phyloP scores from a whole-genome alignment of 192 early-diverging fungal species.

The Coemansia sp. region DNA sequence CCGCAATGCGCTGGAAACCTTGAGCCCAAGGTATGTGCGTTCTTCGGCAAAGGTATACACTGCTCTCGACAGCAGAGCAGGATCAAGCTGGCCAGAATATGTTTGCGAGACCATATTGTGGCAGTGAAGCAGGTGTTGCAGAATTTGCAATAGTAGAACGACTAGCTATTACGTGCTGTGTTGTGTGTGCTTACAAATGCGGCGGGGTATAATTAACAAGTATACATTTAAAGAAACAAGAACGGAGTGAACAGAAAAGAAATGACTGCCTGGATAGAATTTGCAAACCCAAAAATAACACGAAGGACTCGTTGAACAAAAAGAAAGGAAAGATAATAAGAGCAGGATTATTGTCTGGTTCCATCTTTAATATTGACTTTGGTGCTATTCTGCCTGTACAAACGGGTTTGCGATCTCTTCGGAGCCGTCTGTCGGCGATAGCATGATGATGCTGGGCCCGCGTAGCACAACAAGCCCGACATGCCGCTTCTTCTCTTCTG shows the following conservation, averaged over 20 bases:
- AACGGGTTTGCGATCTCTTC: constrained; percentile 94
- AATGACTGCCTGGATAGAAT: constrained; percentile 2
- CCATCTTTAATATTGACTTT: background rate
- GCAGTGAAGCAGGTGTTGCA: too few species aligned
- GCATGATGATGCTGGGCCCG: constrained; percentile 84
- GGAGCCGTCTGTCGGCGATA: constrained; percentile 88
- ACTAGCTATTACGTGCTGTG: background rate
- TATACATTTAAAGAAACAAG: constrained; percentile 6
- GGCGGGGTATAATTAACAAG: background rate
- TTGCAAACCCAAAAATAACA: background rate
- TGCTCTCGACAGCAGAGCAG: constrained; percentile 24
- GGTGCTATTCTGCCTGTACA: constrained; percentile 45
- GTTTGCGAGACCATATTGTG: constrained; percentile 43
- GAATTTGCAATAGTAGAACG: too few species aligned
- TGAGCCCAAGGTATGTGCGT: constrained; percentile 27
- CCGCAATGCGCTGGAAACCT: constrained; percentile 27
- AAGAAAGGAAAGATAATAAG: background rate
- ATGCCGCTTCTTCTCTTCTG: constrained; percentile 57
- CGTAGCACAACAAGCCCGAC: constrained; percentile 88
- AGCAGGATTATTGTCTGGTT: background rate
- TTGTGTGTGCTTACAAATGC: background rate
- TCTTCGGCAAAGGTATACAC: constrained; percentile 35
- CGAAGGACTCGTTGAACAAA: background rate
- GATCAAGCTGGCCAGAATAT: constrained; percentile 20
- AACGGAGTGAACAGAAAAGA: background rate